A percentile compares a stretch with the other conserved stretches of the same genome.
Evolutionary conservation across 1,139 yeast genomes (phyloP).

Genomic region (Yamadazyma buinensis): DNA sequence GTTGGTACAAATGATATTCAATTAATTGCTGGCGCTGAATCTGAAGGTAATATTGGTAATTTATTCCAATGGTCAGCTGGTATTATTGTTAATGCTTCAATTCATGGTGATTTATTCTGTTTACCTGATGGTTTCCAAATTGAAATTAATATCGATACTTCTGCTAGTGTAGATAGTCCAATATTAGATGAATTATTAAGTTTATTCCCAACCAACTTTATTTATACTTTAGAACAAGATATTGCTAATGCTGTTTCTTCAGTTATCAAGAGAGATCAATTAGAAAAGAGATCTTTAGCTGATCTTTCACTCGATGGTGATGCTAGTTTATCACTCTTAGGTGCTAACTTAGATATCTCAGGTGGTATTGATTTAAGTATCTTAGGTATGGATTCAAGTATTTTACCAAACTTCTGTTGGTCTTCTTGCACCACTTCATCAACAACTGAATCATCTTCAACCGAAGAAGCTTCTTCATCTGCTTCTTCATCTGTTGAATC

Average conservation of each 20-base stretch:
- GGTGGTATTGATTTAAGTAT: constrained; percentile 7
- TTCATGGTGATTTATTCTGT: constrained; percentile 22
- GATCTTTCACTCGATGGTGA: constrained; percentile 5
- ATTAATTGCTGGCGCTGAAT: constrained; percentile 15
- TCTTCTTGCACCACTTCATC: constrained; percentile 12
- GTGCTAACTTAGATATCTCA: constrained; percentile 8
- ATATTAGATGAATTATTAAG: constrained; percentile 16
- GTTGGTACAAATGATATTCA: constrained; percentile 11
- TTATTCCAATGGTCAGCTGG: constrained; percentile 26
- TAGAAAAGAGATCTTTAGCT: constrained; percentile 12
- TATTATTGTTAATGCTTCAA: constrained; percentile 19
- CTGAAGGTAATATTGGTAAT: constrained; percentile 21
- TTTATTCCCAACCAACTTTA: constrained; percentile 10
- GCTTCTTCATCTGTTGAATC: constrained; percentile 10
- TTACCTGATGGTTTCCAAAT: constrained; percentile 27
- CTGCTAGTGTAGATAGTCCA: constrained; percentile 15
- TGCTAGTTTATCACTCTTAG: constrained; percentile 6
- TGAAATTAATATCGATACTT: constrained; percentile 18
- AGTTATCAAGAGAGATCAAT: constrained; percentile 11
- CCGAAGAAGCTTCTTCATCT: constrained; percentile 10
- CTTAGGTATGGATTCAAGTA: constrained; percentile 13
- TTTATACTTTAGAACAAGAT: constrained; percentile 12
- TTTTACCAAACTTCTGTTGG: constrained; percentile 33
- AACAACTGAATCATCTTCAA: constrained; percentile 9
- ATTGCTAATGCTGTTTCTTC: constrained; percentile 5